Conservation (phyloP, 371 early-diverging fungal genomes). For the Mortierella sp. region DNA sequence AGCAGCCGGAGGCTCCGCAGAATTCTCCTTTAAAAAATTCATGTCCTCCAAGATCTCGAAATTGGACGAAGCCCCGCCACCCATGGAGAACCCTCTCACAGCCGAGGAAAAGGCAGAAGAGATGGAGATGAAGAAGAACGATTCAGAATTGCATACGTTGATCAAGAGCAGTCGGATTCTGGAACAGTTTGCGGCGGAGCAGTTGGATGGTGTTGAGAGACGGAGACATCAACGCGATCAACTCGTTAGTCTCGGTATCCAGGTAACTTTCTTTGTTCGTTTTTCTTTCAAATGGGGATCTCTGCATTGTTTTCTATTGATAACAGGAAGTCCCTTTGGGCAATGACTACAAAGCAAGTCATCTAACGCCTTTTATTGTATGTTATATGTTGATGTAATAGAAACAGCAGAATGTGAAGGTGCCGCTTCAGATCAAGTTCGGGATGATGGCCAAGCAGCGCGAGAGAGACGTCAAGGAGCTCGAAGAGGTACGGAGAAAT, state of each 20-base stretch:
- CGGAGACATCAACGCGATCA: constrained; percentile 52
- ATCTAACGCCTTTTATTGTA: not conserved
- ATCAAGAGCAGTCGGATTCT: constrained; percentile 47
- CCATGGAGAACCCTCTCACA: constrained; percentile 47
- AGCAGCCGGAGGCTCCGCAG: constrained; percentile 30
- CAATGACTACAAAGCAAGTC: not conserved
- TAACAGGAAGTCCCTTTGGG: not conserved
- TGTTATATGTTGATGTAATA: not conserved
- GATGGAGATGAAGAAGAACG: constrained; percentile 46
- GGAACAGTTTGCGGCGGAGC: constrained; percentile 53
- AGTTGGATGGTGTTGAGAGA: constrained; percentile 47
- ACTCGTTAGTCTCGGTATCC: constrained; percentile 44
- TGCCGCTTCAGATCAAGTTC: constrained; percentile 42
- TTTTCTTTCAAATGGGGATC: not conserved
- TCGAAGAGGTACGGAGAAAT: constrained; percentile 52
- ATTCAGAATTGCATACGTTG: constrained; percentile 42
- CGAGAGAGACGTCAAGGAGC: constrained; percentile 48
- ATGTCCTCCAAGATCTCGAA: constrained; percentile 57
- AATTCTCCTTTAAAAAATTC: constrained; percentile 52
- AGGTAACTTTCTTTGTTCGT: constrained; percentile 22
- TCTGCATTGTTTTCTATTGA: not conserved
- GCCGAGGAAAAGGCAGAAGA: constrained; percentile 52
- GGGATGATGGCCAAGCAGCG: constrained; percentile 57
- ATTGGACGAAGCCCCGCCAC: constrained; percentile 47
- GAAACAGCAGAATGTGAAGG: constrained; percentile 49